Percentiles rank a stretch among this genome's conserved stretches.
Evolutionary conservation across 352 stramenopile genomes (phyloP).

Genomic region (Phytophthora idaei): DNA sequence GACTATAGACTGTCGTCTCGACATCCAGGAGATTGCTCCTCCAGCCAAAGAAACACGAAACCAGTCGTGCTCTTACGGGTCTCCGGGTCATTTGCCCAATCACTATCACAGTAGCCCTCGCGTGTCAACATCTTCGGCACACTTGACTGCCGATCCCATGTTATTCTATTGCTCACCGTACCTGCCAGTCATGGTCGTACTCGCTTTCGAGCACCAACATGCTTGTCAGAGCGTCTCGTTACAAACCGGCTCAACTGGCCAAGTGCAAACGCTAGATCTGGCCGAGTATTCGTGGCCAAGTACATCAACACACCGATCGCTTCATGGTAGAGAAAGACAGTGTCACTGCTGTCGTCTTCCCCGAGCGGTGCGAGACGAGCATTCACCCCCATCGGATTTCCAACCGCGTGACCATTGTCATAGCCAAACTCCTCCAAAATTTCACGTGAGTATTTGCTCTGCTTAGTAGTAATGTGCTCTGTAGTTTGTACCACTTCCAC

Average conservation of each 20-base stretch:
- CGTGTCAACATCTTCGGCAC: not conserved
- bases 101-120: not conserved
- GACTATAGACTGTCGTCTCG: no score
- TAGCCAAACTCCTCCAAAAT: slow-evolving; percentile 10
- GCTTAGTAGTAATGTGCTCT: not conserved
- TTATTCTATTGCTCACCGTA: not conserved
- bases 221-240: not conserved
- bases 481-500: slow-evolving; percentile 5
- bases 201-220: not conserved
- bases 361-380: not conserved
- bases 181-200: not conserved
- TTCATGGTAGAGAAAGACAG: not conserved
- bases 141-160: not conserved
- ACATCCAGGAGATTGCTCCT: no score
- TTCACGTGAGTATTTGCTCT: slow-evolving; percentile 8
- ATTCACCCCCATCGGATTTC: slow-evolving; percentile 7
- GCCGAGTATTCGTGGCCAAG: not conserved
- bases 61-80: no score
- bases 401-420: slow-evolving; percentile 8
- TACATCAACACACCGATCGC: not conserved
- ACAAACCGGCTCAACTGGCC: not conserved
- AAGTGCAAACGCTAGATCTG: not conserved
- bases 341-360: not conserved
- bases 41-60: no score
- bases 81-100: not conserved